phyloP scores from a whole-genome alignment of 2,329 filamentous ascomycete genomes.

The Monosporascus sp. region DNA sequence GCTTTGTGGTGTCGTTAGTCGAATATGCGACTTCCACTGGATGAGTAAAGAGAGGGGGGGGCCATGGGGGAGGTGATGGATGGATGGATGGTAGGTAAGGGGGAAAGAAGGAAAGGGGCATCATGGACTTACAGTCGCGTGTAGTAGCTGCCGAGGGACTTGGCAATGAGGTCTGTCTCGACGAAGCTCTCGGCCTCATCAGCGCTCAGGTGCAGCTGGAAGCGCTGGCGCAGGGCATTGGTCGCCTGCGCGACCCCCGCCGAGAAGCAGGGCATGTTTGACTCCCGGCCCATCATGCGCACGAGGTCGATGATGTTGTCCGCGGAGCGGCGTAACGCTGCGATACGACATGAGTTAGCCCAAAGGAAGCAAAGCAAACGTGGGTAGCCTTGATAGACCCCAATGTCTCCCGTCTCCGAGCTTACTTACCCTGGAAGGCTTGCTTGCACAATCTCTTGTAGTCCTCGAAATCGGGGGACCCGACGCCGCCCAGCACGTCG shows the following conservation, averaged over 20 bases:
- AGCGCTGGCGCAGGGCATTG: constrained; percentile 63
- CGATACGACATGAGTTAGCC: constrained; percentile 1
- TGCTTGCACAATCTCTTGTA: constrained; percentile 79
- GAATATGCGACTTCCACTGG: neutral
- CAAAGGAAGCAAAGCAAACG: neutral
- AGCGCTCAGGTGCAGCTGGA: constrained; percentile 76
- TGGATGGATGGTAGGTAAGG: neutral
- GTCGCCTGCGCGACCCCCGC: constrained; percentile 69
- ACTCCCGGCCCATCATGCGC: constrained; percentile 77
- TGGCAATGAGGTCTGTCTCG: constrained; percentile 71
- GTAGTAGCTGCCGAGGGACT: constrained; percentile 82
- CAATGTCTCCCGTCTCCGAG: neutral
- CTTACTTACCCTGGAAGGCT: constrained; percentile 65
- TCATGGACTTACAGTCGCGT: constrained; percentile 65
- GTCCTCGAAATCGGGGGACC: constrained; percentile 63
- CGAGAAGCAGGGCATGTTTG: constrained; percentile 79
- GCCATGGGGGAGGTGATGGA: neutral
- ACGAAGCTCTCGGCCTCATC: constrained; percentile 79
- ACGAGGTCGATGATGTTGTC: constrained; percentile 79
- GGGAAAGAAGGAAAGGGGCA: neutral
- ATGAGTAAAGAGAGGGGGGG: constrained; percentile 5
- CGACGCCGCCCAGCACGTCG: constrained; percentile 71
- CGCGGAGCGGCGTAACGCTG: constrained; percentile 69
- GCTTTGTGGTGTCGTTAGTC: constrained; percentile 35
- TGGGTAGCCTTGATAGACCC: neutral